A percentile compares a stretch with the other conserved stretches of the same genome.
phyloP scores from a whole-genome alignment of 208 protist genomes.

The Tritrichomonas foetus region DNA sequence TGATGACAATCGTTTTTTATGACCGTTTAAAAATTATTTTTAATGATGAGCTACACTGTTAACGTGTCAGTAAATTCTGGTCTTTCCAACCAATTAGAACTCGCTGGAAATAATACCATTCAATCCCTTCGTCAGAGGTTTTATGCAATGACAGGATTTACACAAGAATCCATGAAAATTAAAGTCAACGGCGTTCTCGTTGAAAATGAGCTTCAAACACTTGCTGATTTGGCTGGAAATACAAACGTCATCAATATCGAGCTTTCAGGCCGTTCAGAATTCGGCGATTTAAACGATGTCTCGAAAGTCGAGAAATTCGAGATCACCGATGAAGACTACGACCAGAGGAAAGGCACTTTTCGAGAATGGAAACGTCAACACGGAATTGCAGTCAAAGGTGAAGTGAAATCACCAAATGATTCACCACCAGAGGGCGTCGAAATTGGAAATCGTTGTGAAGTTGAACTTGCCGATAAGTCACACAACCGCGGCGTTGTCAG shows the following conservation, averaged over 20 bases:
- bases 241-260: neutral
- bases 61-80: neutral
- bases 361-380: neutral
- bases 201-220: neutral
- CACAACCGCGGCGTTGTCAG: neutral
- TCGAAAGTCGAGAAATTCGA: neutral
- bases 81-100: neutral
- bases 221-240: neutral
- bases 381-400: conserved; percentile 28
- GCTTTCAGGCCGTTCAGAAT: neutral
- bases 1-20: no score
- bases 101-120: neutral
- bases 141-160: conserved; percentile 17
- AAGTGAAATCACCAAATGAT: neutral
- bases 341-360: neutral
- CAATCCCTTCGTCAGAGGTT: neutral
- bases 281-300: conserved; percentile 17
- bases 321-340: conserved; percentile 15
- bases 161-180: neutral
- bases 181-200: conserved; percentile 16
- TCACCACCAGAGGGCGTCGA: neutral
- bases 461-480: neutral
- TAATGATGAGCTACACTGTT: no score
- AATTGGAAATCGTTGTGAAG: neutral
- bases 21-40: no score